phyloP scores from a whole-genome alignment of 129 eudicot species.

The Glebionis coronaria region DNA sequence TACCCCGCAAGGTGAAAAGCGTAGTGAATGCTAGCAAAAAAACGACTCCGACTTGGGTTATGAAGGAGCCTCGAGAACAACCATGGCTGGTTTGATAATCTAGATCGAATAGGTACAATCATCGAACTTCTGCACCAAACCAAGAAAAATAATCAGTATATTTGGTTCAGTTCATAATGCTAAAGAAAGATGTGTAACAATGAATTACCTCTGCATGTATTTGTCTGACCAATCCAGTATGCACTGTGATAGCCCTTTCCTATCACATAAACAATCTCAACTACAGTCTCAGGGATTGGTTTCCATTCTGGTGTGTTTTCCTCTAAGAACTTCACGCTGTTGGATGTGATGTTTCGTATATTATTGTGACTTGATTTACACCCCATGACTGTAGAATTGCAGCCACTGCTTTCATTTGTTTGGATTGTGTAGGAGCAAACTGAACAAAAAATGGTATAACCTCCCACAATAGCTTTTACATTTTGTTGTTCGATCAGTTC shows the following conservation, averaged over 20 bases:
- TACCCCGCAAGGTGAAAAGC: conserved; percentile 49
- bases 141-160: neutral
- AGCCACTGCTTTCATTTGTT: conserved; percentile 51
- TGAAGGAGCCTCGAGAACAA: conserved; percentile 31
- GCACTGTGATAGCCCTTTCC: conserved; percentile 47
- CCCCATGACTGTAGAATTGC: conserved; percentile 38
- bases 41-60: conserved; percentile 31
- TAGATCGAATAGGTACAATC: conserved; percentile 43
- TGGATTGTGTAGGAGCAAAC: conserved; percentile 24
- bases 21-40: conserved; percentile 42
- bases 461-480: conserved; percentile 52
- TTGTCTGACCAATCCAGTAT: conserved; percentile 38
- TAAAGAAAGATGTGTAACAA: neutral
- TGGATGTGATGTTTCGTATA: conserved; percentile 31
- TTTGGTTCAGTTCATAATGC: neutral
- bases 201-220: conserved; percentile 35
- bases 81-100: conserved; percentile 41
- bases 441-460: conserved; percentile 15
- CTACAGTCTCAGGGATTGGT: conserved; percentile 12
- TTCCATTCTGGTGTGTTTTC: conserved; percentile 8
- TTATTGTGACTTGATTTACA: conserved; percentile 21
- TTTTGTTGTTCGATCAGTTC: conserved; percentile 17
- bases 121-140: conserved; percentile 33
- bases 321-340: neutral
- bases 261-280: conserved; percentile 38